phyloP scores from a whole-genome alignment of 352 stramenopile genomes.

The Stephanocyclus meneghinianus region DNA sequence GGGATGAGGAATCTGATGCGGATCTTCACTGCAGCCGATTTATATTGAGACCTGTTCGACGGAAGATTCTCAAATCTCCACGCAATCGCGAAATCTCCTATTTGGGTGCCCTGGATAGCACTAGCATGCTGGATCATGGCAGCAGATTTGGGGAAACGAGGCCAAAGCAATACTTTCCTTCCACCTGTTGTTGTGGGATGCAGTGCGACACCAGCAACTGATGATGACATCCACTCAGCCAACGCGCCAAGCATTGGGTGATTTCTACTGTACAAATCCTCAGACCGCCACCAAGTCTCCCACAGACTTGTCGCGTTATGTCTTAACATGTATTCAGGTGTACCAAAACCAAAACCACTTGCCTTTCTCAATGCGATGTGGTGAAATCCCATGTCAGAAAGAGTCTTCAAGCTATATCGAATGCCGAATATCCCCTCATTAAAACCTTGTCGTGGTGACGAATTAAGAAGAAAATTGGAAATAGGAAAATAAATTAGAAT shows the following conservation, averaged over 20 bases:
- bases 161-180: slow-evolving; percentile 34
- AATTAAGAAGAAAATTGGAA: no score
- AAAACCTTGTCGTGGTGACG: slow-evolving; percentile 23
- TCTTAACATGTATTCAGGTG: slow-evolving; percentile 50
- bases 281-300: slow-evolving; percentile 58
- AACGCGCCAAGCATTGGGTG: slow-evolving; percentile 61
- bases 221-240: slow-evolving; percentile 53
- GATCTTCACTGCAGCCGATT: slow-evolving; percentile 36
- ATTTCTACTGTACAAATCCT: slow-evolving; percentile 57
- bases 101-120: slow-evolving; percentile 24
- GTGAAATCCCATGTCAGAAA: slow-evolving; percentile 44
- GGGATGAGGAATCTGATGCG: slow-evolving; percentile 36
- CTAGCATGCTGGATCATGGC: slow-evolving; percentile 25
- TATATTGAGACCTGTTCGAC: slow-evolving; percentile 8
- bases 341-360: slow-evolving; percentile 42
- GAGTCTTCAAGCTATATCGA: slow-evolving; percentile 43
- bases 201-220: slow-evolving; percentile 38
- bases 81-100: slow-evolving; percentile 41
- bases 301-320: slow-evolving; percentile 63
- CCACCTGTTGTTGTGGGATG: slow-evolving; percentile 36
- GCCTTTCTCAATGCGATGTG: slow-evolving; percentile 45
- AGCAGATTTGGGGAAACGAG: slow-evolving; percentile 43
- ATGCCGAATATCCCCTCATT: slow-evolving; percentile 52
- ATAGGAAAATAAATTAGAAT: no score
- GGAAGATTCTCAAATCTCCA: slow-evolving; percentile 46